phyloP scores from a whole-genome alignment of 176 grass and related monocot genomes.

The Urochloa ruziziensis region DNA sequence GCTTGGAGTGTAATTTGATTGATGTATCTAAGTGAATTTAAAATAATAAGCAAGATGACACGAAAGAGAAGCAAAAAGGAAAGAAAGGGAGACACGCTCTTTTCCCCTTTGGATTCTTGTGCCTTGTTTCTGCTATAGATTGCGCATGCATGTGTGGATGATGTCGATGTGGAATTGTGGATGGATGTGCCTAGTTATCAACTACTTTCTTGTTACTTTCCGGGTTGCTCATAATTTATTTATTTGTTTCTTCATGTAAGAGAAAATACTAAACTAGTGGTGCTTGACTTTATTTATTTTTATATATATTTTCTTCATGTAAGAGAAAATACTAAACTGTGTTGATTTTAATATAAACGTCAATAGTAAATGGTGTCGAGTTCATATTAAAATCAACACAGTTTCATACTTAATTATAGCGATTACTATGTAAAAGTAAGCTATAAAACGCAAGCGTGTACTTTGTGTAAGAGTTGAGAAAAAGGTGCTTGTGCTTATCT shows the following conservation, averaged over 20 bases:
- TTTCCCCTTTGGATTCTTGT: constrained; percentile 45
- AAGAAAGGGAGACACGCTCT: background rate
- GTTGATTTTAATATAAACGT: background rate
- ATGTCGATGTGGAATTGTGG: constrained; percentile 17
- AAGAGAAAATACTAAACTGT: background rate
- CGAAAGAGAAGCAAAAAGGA: background rate
- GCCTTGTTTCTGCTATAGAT: constrained; percentile 6
- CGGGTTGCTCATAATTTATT: background rate
- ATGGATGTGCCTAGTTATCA: constrained; percentile 17
- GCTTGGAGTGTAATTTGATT: constrained; percentile 60
- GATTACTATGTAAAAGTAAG: background rate
- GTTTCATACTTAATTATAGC: too few species aligned
- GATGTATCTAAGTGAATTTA: constrained; percentile 55
- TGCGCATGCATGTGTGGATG: background rate
- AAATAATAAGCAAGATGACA: constrained; percentile 45
- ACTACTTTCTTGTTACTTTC: constrained; percentile 17
- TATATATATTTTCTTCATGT: background rate
- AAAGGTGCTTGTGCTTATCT: background rate
- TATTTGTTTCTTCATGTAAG: constrained; percentile 8
- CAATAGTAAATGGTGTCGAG: background rate
- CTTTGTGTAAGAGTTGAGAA: background rate
- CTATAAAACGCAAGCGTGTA: background rate
- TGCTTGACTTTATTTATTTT: background rate
- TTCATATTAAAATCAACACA: too few species aligned
- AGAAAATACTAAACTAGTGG: background rate